These are phyloP conservation scores for Malassezia equina DNA, from an alignment of 1,284 basidiomycete species.

Conservation along the genomic window DNA sequence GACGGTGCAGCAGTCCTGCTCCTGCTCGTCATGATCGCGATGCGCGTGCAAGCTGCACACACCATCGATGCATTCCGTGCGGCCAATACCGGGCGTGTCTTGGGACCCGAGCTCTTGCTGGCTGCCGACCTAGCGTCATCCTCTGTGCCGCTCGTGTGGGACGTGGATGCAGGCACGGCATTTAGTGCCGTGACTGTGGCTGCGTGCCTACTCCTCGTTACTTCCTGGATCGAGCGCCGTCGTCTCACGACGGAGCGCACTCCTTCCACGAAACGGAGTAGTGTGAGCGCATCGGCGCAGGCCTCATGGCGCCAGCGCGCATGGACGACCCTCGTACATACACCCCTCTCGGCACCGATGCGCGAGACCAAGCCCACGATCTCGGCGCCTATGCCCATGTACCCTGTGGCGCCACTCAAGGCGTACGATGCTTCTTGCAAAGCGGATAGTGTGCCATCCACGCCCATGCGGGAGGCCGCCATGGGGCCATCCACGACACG, in stretches of 20 bases:
- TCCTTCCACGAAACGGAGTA: background rate
- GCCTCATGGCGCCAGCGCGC: background rate
- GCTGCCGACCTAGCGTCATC: background rate
- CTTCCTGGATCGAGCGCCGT: conserved; percentile 9
- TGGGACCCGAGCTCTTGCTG: background rate
- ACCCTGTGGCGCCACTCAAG: background rate
- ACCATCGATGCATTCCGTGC: conserved; percentile 4
- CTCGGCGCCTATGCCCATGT: conserved; percentile 2
- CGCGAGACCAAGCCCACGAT: background rate
- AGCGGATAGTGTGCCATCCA: background rate
- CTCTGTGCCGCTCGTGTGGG: background rate
- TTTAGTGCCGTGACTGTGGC: conserved; percentile 9
- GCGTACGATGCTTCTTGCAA: background rate
- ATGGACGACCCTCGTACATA: background rate
- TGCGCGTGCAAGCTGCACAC: conserved; percentile 8
- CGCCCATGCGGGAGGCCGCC: background rate
- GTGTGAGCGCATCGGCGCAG: background rate
- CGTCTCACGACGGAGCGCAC: conserved; percentile 1
- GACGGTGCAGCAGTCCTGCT: background rate
- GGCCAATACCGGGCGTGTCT: background rate
- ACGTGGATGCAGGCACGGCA: conserved; percentile 2
- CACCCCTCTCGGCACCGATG: background rate
- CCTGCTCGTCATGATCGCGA: background rate
- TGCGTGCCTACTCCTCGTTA: background rate
- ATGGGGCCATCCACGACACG: no score